These are phyloP conservation scores for Euryodendron excelsum DNA, from an alignment of 148 eudicot genomes.

Conservation along the genomic window DNA sequence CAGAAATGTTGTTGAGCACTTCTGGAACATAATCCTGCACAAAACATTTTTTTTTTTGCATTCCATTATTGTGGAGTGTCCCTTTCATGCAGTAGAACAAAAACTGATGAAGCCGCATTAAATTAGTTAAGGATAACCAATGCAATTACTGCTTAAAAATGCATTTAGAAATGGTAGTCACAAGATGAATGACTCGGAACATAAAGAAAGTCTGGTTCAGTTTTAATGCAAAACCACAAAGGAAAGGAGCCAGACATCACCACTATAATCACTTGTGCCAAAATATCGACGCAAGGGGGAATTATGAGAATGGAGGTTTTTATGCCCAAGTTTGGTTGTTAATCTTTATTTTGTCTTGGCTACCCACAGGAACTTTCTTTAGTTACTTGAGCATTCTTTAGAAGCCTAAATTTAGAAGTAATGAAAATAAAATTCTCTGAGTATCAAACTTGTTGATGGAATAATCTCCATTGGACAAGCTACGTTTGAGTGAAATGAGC, in stretches of 20 bases:
- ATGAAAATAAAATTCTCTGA: too few relatives aligned
- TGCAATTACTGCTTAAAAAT: conserved; percentile 5
- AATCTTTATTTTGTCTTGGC: too few relatives aligned
- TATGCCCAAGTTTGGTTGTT: too few relatives aligned
- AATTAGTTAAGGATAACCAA: not conserved
- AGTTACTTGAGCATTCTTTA: too few relatives aligned
- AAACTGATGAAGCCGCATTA: not conserved
- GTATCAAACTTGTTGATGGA: too few relatives aligned
- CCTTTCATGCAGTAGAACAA: not conserved
- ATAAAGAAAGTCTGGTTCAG: not conserved
- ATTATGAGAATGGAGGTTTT: not conserved
- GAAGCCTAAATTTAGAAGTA: too few relatives aligned
- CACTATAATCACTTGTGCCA: not conserved
- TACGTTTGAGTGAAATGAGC: too few relatives aligned
- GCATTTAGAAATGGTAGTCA: not conserved
- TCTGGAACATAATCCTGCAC: conserved; percentile 60
- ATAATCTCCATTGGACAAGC: too few relatives aligned
- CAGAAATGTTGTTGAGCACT: conserved; percentile 39
- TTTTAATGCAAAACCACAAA: not conserved
- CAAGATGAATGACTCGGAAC: not conserved
- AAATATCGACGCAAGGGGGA: not conserved
- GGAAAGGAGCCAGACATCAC: not conserved
- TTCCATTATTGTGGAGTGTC: not conserved
- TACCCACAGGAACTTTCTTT: too few relatives aligned
- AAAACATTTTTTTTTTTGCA: conserved; percentile 14